Evolutionary conservation across 202 grass and related monocot genomes (phyloP).

Genomic region (Brachypodium distachyon): DNA sequence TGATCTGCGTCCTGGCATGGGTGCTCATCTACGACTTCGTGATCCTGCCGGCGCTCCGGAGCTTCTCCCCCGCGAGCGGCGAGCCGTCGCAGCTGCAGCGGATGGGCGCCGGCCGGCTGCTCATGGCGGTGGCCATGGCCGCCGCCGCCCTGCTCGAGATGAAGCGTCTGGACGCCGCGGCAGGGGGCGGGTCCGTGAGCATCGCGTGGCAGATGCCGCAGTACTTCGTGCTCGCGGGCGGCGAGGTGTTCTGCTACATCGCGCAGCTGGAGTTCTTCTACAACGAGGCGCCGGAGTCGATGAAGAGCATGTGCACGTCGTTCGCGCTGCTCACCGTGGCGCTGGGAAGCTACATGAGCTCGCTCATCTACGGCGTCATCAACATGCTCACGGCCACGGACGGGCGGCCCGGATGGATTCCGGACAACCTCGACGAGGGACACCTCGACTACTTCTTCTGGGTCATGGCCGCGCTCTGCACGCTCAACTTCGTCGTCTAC

Average conservation of each 20-base stretch:
- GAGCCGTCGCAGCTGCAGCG: constrained; percentile 51
- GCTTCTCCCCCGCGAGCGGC: not conserved
- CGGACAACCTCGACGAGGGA: constrained; percentile 56
- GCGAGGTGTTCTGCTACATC: constrained; percentile 57
- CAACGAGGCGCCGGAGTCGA: constrained; percentile 46
- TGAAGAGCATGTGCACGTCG: constrained; percentile 68
- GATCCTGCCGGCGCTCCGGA: constrained; percentile 27
- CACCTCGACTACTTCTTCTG: constrained; percentile 90
- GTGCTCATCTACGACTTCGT: constrained; percentile 38
- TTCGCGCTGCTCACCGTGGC: constrained; percentile 58
- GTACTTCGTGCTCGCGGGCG: constrained; percentile 53
- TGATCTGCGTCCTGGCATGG: constrained; percentile 52
- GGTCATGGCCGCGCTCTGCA: constrained; percentile 39
- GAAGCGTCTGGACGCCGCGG: constrained; percentile 27
- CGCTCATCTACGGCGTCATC: constrained; percentile 48
- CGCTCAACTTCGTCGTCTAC: constrained; percentile 71
- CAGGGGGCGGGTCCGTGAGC: constrained; percentile 2
- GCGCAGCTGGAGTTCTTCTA: constrained; percentile 86
- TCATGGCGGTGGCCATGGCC: constrained; percentile 49
- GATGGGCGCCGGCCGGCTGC: constrained; percentile 49
- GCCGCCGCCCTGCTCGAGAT: constrained; percentile 46
- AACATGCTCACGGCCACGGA: constrained; percentile 20
- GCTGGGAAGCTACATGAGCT: constrained; percentile 71
- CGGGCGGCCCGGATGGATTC: constrained; percentile 43
- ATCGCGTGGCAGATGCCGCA: constrained; percentile 65